Evolutionary conservation across 2,329 filamentous ascomycete species (phyloP).

Genomic region (Bipolaris victoriae): DNA sequence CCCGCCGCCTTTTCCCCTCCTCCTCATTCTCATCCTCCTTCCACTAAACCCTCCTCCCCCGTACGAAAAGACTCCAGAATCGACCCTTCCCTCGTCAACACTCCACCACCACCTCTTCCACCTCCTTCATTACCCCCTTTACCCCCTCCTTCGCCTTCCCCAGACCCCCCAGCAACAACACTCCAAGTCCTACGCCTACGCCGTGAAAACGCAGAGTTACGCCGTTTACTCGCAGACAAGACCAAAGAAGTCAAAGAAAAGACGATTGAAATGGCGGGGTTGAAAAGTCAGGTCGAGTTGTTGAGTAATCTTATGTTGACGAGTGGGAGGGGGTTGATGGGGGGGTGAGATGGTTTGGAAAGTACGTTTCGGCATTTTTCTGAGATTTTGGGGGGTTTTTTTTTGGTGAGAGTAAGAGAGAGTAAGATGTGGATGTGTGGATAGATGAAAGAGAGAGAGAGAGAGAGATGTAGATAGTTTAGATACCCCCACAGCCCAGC

Average conservation of each 20-base stretch:
- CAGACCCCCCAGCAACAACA: neutral
- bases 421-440: too few relatives aligned
- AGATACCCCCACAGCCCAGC: too few relatives aligned
- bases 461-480: too few relatives aligned
- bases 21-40: too few relatives aligned
- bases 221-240: slow-evolving; percentile 23
- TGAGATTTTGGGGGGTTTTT: too few relatives aligned
- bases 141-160: slow-evolving; percentile 1
- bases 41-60: neutral
- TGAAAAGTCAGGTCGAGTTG: slow-evolving; percentile 37
- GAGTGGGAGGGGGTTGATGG: slow-evolving; percentile 10
- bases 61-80: slow-evolving; percentile 12
- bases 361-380: too few relatives aligned
- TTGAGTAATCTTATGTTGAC: slow-evolving; percentile 34
- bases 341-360: too few relatives aligned
- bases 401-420: too few relatives aligned
- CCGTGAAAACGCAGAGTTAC: slow-evolving; percentile 32
- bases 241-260: slow-evolving; percentile 38
- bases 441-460: too few relatives aligned
- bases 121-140: neutral
- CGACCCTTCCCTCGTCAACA: slow-evolving; percentile 30
- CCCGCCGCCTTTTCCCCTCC: too few relatives aligned
- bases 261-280: slow-evolving; percentile 32
- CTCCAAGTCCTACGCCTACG: slow-evolving; percentile 30
- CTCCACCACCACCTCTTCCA: slow-evolving; percentile 1